Percentiles rank a stretch among this genome's conserved stretches.
These are phyloP conservation scores for Coemansia sp. DNA, from an alignment of 192 early-diverging fungal genomes.

Conservation along the genomic window DNA sequence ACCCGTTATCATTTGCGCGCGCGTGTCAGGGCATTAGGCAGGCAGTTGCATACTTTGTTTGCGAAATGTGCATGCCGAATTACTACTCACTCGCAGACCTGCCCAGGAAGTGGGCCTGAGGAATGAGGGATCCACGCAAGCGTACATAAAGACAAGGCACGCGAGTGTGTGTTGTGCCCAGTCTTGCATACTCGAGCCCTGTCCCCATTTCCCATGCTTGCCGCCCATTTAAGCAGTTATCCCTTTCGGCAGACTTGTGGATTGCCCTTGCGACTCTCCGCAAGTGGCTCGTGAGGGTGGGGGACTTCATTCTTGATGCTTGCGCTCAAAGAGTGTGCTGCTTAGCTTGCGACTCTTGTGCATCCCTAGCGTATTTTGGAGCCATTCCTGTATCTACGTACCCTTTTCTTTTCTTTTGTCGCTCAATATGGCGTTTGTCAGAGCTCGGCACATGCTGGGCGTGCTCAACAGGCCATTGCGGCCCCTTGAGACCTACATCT, in stretches of 20 bases:
- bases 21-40: not conserved
- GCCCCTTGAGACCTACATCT: constrained; percentile 13
- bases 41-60: not conserved
- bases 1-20: not conserved
- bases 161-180: not conserved
- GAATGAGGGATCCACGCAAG: not conserved
- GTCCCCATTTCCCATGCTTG: constrained; percentile 7
- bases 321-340: not conserved
- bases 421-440: constrained; percentile 13
- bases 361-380: not conserved
- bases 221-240: constrained; percentile 4
- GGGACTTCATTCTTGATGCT: not conserved
- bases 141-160: not conserved
- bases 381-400: no score
- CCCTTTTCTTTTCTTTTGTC: not conserved
- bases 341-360: not conserved
- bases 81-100: not conserved
- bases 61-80: not conserved
- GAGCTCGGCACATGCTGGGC: constrained; percentile 7
- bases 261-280: not conserved
- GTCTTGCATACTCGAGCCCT: not conserved
- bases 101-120: not conserved
- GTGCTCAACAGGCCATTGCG: constrained; percentile 11
- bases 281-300: not conserved
- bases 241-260: not conserved